Base-by-base conservation (phyloP, 768 basidiomycete species). In the Gymnopilus junonius region DNA sequence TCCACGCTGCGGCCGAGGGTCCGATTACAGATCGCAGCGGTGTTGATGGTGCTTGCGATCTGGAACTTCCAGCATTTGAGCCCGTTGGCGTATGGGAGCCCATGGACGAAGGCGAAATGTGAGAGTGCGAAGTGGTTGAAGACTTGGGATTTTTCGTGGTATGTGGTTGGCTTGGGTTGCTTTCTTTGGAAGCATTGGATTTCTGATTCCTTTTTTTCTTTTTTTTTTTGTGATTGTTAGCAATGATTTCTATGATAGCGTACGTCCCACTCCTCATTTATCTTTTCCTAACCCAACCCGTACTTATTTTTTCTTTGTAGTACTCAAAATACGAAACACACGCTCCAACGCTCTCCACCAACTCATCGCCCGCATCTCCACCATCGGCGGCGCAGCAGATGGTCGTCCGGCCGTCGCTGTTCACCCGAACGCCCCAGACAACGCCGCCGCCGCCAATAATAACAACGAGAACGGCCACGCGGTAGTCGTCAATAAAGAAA, bases 91-190 rank as follows among this genome's bases (percentile, higher is more conserved):
- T 99, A 99, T 72, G 97, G 94, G 0, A 85, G 78, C 20, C 81
- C 85, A 0, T 99, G 97, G 97, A 98, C 97, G 34, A 93, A 83
- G 77, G 72, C 70, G 8, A 82, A 93, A 64, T 99, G 97, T 69
- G 73, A 83, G 55, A 83, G 79, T 40, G 88, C 94, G 1, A 89
- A 87, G 71, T 96, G 94, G 94, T 67, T 97, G 40, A 94, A 89
- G 79, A 92, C 90, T 4, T 99, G 97, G 97, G 97, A 99, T 76
- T 98, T 99, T 74, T 85, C 88, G 29, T 99, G 96, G 91, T 89
- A 70, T 42, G 84, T 74, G 17, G 27, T 17, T 12, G 1, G 37
- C 3, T 11, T 45, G 14, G 35, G 7, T 31, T 27, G 10, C 17
- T 54, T 57, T 35, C 42, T 51, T 55, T 62, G n/a, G 27, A 8